Evolutionary conservation across 2,329 filamentous ascomycete species (phyloP).

Genomic region (Colletotrichum eremochloae): DNA sequence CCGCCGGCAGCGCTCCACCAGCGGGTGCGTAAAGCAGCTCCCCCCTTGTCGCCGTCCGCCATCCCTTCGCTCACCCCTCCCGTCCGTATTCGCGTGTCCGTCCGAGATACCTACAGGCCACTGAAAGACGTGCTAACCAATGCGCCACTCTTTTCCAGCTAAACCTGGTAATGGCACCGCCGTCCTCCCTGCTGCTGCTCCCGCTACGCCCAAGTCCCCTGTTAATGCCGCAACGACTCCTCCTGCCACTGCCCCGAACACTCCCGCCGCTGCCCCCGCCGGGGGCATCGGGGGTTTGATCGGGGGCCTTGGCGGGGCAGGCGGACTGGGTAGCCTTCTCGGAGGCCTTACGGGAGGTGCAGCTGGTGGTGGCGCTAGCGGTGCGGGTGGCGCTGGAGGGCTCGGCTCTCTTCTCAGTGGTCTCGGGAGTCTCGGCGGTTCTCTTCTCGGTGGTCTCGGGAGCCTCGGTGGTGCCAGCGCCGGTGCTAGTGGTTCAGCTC

Average conservation of each 20-base stretch:
- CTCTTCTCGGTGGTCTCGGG: conserved; percentile 2
- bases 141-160: conserved; percentile 7
- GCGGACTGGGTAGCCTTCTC: conserved; percentile 15
- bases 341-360: conserved; percentile 20
- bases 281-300: not conserved
- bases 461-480: conserved; percentile 2
- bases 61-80: not conserved
- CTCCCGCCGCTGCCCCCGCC: not conserved
- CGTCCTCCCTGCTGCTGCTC: conserved; percentile 23
- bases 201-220: conserved; percentile 9
- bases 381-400: conserved; percentile 13
- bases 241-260: not conserved
- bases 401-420: not conserved
- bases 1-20: not conserved
- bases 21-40: conserved; percentile 35
- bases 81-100: not conserved
- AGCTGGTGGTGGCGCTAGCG: not conserved
- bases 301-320: conserved; percentile 17
- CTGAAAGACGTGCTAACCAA: conserved; percentile 26
- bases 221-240: not conserved
- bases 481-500: not conserved
- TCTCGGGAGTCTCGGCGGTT: not conserved
- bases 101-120: not conserved
- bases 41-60: conserved; percentile 23
- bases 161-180: conserved; percentile 20